Percentiles rank a stretch among this genome's conserved stretches.
Conservation (phyloP, 2,329 filamentous ascomycete genomes). For the Penicillium brasilianum region DNA sequence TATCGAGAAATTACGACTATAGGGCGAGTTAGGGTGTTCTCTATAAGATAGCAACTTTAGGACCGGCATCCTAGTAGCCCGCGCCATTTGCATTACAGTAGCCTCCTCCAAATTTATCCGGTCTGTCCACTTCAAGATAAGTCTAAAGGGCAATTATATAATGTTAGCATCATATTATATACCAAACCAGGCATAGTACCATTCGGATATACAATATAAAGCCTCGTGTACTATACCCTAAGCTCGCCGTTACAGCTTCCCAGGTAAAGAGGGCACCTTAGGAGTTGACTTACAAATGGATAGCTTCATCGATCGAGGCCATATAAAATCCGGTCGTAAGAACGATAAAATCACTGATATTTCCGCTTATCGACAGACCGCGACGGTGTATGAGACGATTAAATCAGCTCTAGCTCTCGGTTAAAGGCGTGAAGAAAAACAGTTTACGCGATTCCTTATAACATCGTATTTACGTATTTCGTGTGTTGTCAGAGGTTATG, state of each 20-base stretch:
- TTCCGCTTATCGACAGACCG: too few species aligned
- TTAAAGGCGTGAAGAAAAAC: too few species aligned
- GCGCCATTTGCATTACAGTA: slow-evolving; percentile 43
- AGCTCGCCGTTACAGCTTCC: slow-evolving; percentile 20
- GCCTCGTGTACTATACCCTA: slow-evolving; percentile 40
- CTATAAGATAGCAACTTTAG: too few species aligned
- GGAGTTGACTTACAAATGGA: neutral
- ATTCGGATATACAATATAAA: slow-evolving; percentile 37
- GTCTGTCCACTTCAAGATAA: slow-evolving; percentile 48
- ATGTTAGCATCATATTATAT: slow-evolving; percentile 37
- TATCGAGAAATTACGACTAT: slow-evolving; percentile 38
- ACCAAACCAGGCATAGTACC: slow-evolving; percentile 39
- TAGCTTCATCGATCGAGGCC: too few species aligned
- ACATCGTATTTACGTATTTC: too few species aligned
- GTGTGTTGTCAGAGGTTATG: too few species aligned
- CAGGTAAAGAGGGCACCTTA: neutral
- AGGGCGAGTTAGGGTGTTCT: slow-evolving; percentile 34
- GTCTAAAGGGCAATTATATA: slow-evolving; percentile 44
- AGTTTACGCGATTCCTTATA: too few species aligned
- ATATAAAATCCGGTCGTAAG: too few species aligned
- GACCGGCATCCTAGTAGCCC: too few species aligned
- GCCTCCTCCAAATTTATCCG: slow-evolving; percentile 44
- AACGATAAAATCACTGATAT: too few species aligned
- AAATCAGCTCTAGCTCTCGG: too few species aligned
- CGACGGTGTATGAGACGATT: too few species aligned